phyloP scores from a whole-genome alignment of 2,329 filamentous ascomycete genomes.

The Periconia digitata region DNA sequence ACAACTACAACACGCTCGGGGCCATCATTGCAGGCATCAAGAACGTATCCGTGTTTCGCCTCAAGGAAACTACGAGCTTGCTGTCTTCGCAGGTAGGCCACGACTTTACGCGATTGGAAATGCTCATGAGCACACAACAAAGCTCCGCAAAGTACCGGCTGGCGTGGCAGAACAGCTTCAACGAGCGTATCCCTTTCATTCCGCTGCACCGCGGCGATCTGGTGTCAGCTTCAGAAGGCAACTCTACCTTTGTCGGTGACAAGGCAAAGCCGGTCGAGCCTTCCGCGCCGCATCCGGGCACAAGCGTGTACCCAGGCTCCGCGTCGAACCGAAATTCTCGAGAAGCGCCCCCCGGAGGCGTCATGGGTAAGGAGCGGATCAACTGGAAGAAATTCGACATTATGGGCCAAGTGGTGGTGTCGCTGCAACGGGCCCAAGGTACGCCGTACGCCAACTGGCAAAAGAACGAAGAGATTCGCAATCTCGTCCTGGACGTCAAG shows the following conservation, averaged over 20 bases:
- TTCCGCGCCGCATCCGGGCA: slow-evolving; percentile 37
- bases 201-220: slow-evolving; percentile 87
- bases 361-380: slow-evolving; percentile 62
- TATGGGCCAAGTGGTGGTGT: slow-evolving; percentile 85
- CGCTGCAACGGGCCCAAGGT: slow-evolving; percentile 89
- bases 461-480: slow-evolving; percentile 69
- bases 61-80: slow-evolving; percentile 76
- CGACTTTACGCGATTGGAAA: slow-evolving; percentile 82
- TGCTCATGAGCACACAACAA: slow-evolving; percentile 91
- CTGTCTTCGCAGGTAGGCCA: slow-evolving; percentile 73
- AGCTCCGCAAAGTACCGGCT: slow-evolving; percentile 94
- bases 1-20: slow-evolving; percentile 97
- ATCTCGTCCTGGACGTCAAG: slow-evolving; percentile 77
- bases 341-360: slow-evolving; percentile 43
- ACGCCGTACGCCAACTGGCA: slow-evolving; percentile 74
- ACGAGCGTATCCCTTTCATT: slow-evolving; percentile 89
- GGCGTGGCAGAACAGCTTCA: slow-evolving; percentile 92
- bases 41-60: slow-evolving; percentile 79
- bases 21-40: slow-evolving; percentile 92
- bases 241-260: slow-evolving; percentile 77
- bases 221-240: slow-evolving; percentile 89
- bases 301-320: slow-evolving; percentile 34
- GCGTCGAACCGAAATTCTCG: slow-evolving; percentile 39
- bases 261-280: slow-evolving; percentile 30
- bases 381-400: slow-evolving; percentile 99